phyloP scores from a whole-genome alignment of 176 grass and related monocot genomes.

The Thalia dealbata region DNA sequence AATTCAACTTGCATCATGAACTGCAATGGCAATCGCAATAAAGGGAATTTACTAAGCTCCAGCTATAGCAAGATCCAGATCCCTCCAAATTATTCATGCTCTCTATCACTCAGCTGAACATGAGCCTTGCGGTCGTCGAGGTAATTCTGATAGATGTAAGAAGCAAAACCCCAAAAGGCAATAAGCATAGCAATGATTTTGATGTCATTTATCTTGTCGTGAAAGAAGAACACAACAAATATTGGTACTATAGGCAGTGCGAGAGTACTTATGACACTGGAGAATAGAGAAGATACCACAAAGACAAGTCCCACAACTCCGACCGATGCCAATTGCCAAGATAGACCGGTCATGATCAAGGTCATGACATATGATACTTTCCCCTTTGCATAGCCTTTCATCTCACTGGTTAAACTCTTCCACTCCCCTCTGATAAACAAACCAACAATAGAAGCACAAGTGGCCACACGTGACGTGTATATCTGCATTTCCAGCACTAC shows the following conservation, averaged over 20 bases:
- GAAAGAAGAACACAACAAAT: constrained; percentile 82
- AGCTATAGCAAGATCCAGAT: neutral
- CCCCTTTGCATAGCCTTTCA: constrained; percentile 44
- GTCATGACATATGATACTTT: constrained; percentile 79
- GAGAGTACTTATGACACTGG: constrained; percentile 88
- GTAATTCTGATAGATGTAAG: constrained; percentile 83
- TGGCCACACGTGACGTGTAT: constrained; percentile 46
- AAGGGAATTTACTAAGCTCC: neutral
- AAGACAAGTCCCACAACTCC: constrained; percentile 86
- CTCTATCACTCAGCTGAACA: too few species aligned
- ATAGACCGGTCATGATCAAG: constrained; percentile 58
- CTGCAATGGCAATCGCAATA: neutral
- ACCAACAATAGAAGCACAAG: constrained; percentile 46
- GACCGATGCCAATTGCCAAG: constrained; percentile 63
- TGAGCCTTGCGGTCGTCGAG: constrained; percentile 45
- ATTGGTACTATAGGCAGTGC: constrained; percentile 63
- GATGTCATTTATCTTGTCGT: constrained; percentile 72
- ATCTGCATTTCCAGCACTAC: constrained; percentile 40
- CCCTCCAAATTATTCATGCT: neutral
- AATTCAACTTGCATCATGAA: neutral
- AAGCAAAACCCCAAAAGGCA: constrained; percentile 72
- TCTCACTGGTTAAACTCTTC: constrained; percentile 62
- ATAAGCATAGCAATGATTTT: constrained; percentile 77
- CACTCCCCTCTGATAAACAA: constrained; percentile 79
- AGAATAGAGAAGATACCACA: constrained; percentile 80